These are phyloP conservation scores for Fraxinus baroniana DNA, from an alignment of 305 asterid species.

Conservation along the genomic window DNA sequence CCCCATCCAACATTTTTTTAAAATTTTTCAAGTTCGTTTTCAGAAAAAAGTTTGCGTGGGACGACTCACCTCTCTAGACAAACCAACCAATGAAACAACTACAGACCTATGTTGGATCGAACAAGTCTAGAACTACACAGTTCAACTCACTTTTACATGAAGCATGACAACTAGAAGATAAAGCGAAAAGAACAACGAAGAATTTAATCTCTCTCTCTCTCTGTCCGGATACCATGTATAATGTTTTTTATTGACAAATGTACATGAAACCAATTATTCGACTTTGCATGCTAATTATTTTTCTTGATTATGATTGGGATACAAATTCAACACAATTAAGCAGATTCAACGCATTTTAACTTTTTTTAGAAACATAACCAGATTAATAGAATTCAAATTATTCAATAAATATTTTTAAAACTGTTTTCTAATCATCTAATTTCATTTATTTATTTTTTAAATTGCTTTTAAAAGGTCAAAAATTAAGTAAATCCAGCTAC, in stretches of 20 bases:
- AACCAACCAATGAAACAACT: not conserved
- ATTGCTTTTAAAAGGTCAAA: not conserved
- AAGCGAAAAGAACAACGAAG: not conserved
- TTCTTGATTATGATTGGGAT: not conserved
- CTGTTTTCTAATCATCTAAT: not conserved
- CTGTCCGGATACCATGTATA: not conserved
- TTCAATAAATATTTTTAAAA: not conserved
- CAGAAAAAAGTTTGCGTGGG: not conserved
- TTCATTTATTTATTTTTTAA: not conserved
- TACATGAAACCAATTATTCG: not conserved
- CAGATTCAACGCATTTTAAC: not conserved
- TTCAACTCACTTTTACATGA: not conserved
- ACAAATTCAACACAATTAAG: not conserved
- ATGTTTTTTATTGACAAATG: not conserved
- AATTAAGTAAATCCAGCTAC: conserved; percentile 1
- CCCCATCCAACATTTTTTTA: too few relatives aligned
- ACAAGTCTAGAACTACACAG: not conserved
- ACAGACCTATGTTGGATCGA: not conserved
- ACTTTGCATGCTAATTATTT: not conserved
- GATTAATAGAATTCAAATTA: not conserved
- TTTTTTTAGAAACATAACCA: not conserved
- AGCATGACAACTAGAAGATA: not conserved
- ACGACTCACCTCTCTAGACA: not conserved
- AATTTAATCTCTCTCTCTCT: not conserved
- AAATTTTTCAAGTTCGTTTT: not conserved